Evolutionary conservation across 192 early-diverging fungal genomes (phyloP).

Genomic region (Linnemannia exigua): DNA sequence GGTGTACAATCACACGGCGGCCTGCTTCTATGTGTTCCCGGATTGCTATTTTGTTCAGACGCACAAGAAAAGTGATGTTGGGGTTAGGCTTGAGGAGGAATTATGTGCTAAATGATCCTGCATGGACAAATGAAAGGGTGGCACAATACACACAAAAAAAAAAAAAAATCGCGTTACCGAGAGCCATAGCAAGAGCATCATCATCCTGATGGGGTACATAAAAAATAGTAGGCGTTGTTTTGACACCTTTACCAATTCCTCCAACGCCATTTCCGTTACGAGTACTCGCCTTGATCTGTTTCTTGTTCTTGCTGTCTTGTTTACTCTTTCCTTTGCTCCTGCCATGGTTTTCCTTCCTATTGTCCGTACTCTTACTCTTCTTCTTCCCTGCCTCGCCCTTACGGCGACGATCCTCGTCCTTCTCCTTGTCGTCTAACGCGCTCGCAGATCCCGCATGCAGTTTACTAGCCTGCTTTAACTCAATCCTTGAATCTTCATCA

Average conservation of each 20-base stretch:
- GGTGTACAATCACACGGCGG: slow-evolving; percentile 34
- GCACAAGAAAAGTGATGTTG: slow-evolving; percentile 7
- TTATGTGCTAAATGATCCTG: no score
- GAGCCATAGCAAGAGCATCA: slow-evolving; percentile 49
- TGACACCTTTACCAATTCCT: not conserved
- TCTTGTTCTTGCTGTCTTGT: not conserved
- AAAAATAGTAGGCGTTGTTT: slow-evolving; percentile 39
- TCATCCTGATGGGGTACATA: slow-evolving; percentile 53
- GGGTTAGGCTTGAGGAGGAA: no score
- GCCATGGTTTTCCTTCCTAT: not conserved
- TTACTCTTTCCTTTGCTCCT: not conserved
- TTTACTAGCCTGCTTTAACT: not conserved
- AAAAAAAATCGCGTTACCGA: slow-evolving; percentile 17
- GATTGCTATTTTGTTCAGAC: slow-evolving; percentile 16
- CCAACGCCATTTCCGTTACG: not conserved
- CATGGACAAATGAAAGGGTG: not conserved
- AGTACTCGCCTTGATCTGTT: not conserved
- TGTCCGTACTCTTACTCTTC: no score
- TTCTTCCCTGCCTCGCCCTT: not conserved
- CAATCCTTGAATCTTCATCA: not conserved
- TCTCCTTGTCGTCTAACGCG: not conserved
- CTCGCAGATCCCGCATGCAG: not conserved
- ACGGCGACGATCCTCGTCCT: not conserved
- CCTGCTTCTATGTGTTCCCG: slow-evolving; percentile 47
- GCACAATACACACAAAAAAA: not conserved